A percentile compares a stretch with the other conserved stretches of the same genome.
phyloP scores from a whole-genome alignment of 164 flowering plant species.

The Vitis rupestris region DNA sequence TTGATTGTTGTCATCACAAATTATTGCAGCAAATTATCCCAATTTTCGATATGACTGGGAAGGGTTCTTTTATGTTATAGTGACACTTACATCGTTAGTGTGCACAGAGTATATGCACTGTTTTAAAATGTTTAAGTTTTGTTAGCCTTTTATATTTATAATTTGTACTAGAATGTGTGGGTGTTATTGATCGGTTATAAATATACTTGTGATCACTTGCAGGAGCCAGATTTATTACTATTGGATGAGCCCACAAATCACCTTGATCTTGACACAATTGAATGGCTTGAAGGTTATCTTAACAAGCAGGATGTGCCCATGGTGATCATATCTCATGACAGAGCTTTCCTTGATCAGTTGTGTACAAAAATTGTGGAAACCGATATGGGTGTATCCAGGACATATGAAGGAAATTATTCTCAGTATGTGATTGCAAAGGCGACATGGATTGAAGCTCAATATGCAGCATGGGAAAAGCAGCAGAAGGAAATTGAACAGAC shows the following conservation, averaged over 20 bases:
- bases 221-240: slow-evolving; percentile 95
- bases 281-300: slow-evolving; percentile 98
- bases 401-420: slow-evolving; percentile 89
- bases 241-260: slow-evolving; percentile 99
- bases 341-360: slow-evolving; percentile 97
- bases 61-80: too few relatives aligned
- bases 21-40: background rate
- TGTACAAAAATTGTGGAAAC: slow-evolving; percentile 99
- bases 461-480: slow-evolving; percentile 97
- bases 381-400: slow-evolving; percentile 96
- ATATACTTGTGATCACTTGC: slow-evolving; percentile 19
- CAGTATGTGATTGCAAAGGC: slow-evolving; percentile 74
- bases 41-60: background rate
- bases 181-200: background rate
- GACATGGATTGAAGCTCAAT: slow-evolving; percentile 85
- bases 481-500: slow-evolving; percentile 91
- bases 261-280: slow-evolving; percentile 95
- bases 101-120: background rate
- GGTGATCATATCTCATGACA: slow-evolving; percentile 98
- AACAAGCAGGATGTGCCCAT: slow-evolving; percentile 85
- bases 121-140: background rate
- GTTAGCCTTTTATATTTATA: background rate
- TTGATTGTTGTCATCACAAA: too few relatives aligned
- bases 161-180: background rate
- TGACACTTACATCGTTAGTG: too few relatives aligned